Conservation (phyloP, 805 yeast species). For the Candida broadrunensis region DNA sequence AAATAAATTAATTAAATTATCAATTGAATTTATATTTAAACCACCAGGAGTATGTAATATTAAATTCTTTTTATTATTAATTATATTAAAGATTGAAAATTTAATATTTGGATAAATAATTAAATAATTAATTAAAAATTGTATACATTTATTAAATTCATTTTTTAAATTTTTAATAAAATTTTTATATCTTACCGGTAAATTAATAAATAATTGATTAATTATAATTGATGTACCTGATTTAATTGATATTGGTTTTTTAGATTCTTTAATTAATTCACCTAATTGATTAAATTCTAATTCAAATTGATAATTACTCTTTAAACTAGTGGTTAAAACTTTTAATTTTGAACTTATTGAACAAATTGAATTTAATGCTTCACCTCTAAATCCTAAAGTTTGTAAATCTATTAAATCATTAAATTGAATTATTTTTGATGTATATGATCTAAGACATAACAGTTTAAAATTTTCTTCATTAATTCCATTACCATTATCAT, state of each 20-base stretch:
- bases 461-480: conserved; percentile 45
- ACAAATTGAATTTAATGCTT: conserved; percentile 72
- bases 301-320: conserved; percentile 55
- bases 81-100: conserved; percentile 55
- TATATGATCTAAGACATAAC: conserved; percentile 60
- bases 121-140: conserved; percentile 64
- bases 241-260: conserved; percentile 32
- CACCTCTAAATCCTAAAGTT: conserved; percentile 79
- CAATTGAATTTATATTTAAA: conserved; percentile 27
- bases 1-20: conserved; percentile 63
- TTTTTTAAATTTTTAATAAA: conserved; percentile 62
- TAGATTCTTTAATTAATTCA: conserved; percentile 26
- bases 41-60: conserved; percentile 63
- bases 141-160: conserved; percentile 70
- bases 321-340: conserved; percentile 48
- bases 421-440: conserved; percentile 61
- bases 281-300: conserved; percentile 61
- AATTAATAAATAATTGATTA: conserved; percentile 54
- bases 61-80: conserved; percentile 41
- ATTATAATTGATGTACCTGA: conserved; percentile 67
- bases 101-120: conserved; percentile 57
- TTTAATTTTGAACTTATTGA: conserved; percentile 45
- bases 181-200: conserved; percentile 84
- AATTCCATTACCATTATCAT: conserved; percentile 71
- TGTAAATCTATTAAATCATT: conserved; percentile 49